A percentile compares a stretch with the other conserved stretches of the same genome.
These are phyloP conservation scores for Oxytropis ochrocephala DNA, from an alignment of 306 rosid species.

Conservation along the genomic window DNA sequence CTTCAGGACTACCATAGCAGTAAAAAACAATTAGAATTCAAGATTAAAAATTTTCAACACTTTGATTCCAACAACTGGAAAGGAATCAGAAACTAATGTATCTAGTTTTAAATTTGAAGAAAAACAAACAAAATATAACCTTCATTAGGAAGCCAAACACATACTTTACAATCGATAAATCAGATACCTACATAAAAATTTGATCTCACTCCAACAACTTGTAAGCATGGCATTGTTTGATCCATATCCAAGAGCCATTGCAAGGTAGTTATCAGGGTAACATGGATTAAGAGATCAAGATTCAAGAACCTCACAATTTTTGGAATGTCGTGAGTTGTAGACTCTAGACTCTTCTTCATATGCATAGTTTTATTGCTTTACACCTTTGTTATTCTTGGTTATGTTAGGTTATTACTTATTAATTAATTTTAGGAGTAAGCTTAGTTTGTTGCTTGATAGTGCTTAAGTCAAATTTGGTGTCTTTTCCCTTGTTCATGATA, in stretches of 20 bases:
- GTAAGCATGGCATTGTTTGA: background rate
- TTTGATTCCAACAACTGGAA: background rate
- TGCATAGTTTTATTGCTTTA: too few relatives aligned
- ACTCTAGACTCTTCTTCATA: too few relatives aligned
- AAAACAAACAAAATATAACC: background rate
- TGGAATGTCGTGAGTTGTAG: too few relatives aligned
- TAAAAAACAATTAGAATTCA: background rate
- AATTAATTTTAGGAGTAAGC: too few relatives aligned
- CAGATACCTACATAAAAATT: constrained; percentile 1
- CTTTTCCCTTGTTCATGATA: too few relatives aligned
- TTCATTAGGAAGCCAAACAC: background rate
- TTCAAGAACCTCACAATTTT: background rate
- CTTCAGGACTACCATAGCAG: background rate
- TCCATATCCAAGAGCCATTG: background rate
- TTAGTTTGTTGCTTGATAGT: too few relatives aligned
- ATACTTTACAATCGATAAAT: background rate
- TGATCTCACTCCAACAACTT: constrained; percentile 4
- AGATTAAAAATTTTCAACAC: background rate
- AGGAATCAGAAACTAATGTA: constrained; percentile 10
- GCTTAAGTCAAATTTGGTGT: too few relatives aligned
- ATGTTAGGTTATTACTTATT: too few relatives aligned
- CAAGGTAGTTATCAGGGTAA: background rate
- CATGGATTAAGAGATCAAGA: background rate
- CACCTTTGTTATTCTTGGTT: too few relatives aligned
- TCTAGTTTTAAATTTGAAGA: background rate